Base-by-base conservation (phyloP, 768 basidiomycete genomes). In the Phaffia tasmanica region DNA sequence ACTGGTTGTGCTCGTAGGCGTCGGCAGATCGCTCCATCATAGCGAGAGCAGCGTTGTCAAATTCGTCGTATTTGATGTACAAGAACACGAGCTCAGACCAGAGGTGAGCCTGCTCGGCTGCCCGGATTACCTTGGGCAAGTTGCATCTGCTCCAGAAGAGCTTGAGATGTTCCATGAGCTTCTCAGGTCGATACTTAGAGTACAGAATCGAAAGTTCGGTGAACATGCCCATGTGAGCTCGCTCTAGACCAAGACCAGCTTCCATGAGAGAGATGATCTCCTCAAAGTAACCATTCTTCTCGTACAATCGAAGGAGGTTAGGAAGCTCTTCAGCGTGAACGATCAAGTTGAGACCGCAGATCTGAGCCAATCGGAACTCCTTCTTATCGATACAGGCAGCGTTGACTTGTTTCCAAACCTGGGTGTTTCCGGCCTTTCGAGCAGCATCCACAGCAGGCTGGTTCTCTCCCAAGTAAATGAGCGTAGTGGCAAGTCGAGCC, bases 331-430 rank as follows among this genome's bases (percentile, higher is more conserved):
- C 89, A 25, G 89, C 89, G 77, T 97, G 91, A 29, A 99, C 95
- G 70, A 99, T 85, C 73, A 99, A 87, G 75, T 99, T 89, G 70
- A 98, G 85, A 83, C 93, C 95, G 75, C 94, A 98, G 73, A 99
- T 98, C 83, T 98, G 93, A 46, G 95, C 94, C 76, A 98, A 77
- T 68, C 92, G 87, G 84, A 98, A 98, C 75, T 99, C 95, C 63
- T 82, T 79, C 81, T 98, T 98, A 80, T 95, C 94, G 65, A 99
- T 86, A 78, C 95, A 99, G 50, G 95, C 95, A 27, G 91, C 88
- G 71, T 98, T 94, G 60, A 99, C 95, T 76, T 98, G 95, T 78
- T 97, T 98, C 95, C 95, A 99, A n/a, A 98, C 95, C 89, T 98
- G 94, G 6, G 95, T 99, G 74, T 98, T 98, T 15, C 95, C 95